phyloP scores from a whole-genome alignment of 257 asterid species.

The Solanum medicagineum region DNA sequence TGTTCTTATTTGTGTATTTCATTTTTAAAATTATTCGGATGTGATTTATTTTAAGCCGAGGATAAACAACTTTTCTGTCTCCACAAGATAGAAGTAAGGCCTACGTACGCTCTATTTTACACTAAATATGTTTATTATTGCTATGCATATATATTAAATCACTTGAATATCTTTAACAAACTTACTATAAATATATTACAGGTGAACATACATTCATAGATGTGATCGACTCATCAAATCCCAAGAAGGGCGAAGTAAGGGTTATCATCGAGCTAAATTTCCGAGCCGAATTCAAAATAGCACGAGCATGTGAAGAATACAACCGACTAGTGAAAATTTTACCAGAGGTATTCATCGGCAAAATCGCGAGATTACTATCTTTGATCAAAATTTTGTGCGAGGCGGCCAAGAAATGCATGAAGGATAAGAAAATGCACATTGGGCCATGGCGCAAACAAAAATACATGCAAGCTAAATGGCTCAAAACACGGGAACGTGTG shows the following conservation, averaged over 20 bases:
- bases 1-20: too few relatives aligned
- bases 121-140: too few relatives aligned
- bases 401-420: conserved; percentile 79
- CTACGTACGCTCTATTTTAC: too few relatives aligned
- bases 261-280: conserved; percentile 64
- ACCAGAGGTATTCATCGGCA: conserved; percentile 67
- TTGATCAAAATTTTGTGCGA: conserved; percentile 55
- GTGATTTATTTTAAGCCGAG: too few relatives aligned
- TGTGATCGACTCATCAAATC: conserved; percentile 49
- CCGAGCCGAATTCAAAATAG: conserved; percentile 73
- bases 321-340: conserved; percentile 35
- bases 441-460: conserved; percentile 90
- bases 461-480: conserved; percentile 96
- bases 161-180: background rate
- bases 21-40: too few relatives aligned
- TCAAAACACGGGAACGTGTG: conserved; percentile 28
- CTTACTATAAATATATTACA: conserved; percentile 5
- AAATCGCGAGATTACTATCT: conserved; percentile 49
- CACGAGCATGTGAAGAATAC: conserved; percentile 69
- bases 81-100: too few relatives aligned
- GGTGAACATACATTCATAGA: conserved; percentile 86
- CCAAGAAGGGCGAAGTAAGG: conserved; percentile 45
- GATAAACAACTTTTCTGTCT: too few relatives aligned
- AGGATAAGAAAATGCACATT: conserved; percentile 80
- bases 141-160: background rate